Conservation (phyloP, 2,329 filamentous ascomycete genomes). For the Phoma sp. region DNA sequence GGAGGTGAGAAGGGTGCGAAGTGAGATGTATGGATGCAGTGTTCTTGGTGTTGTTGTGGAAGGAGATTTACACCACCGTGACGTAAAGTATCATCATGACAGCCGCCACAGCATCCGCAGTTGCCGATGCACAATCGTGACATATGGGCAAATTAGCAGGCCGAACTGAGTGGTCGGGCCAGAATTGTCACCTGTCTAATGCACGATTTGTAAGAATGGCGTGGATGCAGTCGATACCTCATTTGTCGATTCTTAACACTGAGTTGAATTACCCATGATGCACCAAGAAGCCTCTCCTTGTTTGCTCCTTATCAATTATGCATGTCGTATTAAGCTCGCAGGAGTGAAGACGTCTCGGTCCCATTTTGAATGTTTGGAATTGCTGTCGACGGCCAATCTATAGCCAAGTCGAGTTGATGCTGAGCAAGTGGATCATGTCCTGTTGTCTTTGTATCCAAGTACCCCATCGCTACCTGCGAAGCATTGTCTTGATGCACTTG, state of each 20-base stretch:
- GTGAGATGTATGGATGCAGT: background rate
- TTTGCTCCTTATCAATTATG: no score
- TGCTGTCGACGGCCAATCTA: background rate
- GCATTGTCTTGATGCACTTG: background rate
- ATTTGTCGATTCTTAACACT: no score
- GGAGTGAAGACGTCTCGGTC: no score
- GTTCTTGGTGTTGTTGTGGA: background rate
- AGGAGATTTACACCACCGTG: slow-evolving; percentile 3
- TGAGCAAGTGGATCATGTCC: background rate
- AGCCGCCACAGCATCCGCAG: background rate
- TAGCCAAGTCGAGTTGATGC: background rate
- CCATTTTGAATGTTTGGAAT: no score
- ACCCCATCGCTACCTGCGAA: background rate
- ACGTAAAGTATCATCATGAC: slow-evolving; percentile 16
- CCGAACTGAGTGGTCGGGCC: no score
- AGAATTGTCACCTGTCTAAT: no score
- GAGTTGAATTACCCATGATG: no score
- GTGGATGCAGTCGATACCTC: no score
- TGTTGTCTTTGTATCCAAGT: background rate
- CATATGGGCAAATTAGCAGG: no score
- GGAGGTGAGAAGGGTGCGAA: background rate
- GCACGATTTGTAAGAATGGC: no score
- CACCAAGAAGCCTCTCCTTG: no score
- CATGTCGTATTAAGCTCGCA: no score
- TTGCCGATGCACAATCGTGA: background rate